Percentiles rank a stretch among this genome's conserved stretches.
These are phyloP conservation scores for Hortaea werneckii DNA, from an alignment of 2,329 filamentous ascomycete species.

Conservation along the genomic window DNA sequence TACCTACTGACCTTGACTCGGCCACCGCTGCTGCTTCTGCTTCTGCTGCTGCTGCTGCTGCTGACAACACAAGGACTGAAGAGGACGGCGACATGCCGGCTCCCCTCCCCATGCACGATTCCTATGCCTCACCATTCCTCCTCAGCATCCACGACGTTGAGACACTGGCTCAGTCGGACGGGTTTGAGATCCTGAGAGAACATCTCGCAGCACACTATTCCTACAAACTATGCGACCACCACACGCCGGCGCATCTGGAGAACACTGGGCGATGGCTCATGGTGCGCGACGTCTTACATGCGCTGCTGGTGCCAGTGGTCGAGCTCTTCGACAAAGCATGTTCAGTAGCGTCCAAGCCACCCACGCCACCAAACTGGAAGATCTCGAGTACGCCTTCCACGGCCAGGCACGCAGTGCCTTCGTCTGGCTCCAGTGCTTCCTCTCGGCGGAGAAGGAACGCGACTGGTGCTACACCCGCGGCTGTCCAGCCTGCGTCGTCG, in stretches of 20 bases:
- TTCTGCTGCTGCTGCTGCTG: too few species aligned
- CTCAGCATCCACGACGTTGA: slow-evolving; percentile 33
- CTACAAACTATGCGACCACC: slow-evolving; percentile 37
- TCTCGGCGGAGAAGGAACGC: slow-evolving; percentile 40
- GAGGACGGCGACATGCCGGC: neutral
- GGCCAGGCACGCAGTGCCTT: slow-evolving; percentile 48
- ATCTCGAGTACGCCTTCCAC: slow-evolving; percentile 48
- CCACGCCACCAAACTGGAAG: slow-evolving; percentile 37
- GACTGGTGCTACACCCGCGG: slow-evolving; percentile 48
- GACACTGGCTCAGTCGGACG: slow-evolving; percentile 29
- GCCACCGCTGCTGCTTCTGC: too few species aligned
- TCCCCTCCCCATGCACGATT: neutral
- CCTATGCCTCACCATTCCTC: slow-evolving; percentile 31
- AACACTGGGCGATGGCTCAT: slow-evolving; percentile 36
- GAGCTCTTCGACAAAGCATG: slow-evolving; percentile 47
- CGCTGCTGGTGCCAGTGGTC: slow-evolving; percentile 48
- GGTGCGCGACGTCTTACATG: slow-evolving; percentile 50
- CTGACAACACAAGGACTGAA: neutral
- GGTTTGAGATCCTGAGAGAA: slow-evolving; percentile 34
- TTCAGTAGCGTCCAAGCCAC: slow-evolving; percentile 41
- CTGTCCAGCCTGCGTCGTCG: slow-evolving; percentile 42
- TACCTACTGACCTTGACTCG: neutral
- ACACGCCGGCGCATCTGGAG: slow-evolving; percentile 24
- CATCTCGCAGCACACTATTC: slow-evolving; percentile 31
- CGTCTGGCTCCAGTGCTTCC: slow-evolving; percentile 49